These are phyloP conservation scores for Termitomyces sp. DNA, from an alignment of 768 basidiomycete genomes.

Conservation along the genomic window DNA sequence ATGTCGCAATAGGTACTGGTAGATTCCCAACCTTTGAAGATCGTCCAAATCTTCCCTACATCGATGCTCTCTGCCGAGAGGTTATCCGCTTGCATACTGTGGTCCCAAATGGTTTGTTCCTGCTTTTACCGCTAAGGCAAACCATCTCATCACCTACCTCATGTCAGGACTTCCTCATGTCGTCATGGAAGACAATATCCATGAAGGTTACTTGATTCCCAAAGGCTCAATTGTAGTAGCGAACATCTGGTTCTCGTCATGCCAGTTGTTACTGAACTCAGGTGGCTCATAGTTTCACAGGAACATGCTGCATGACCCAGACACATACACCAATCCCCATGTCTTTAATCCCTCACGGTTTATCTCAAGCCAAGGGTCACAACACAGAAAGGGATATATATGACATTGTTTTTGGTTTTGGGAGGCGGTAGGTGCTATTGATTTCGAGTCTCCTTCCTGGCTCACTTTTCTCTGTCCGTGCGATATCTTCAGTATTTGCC, in stretches of 20 bases:
- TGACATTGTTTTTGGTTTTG: constrained; percentile 44
- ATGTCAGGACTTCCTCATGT: constrained; percentile 26
- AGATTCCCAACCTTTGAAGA: constrained; percentile 26
- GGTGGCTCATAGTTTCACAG: background rate
- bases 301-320: constrained; percentile 23
- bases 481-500: background rate
- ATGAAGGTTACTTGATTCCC: constrained; percentile 25
- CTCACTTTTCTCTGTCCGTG: background rate
- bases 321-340: constrained; percentile 18
- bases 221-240: constrained; percentile 23
- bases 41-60: constrained; percentile 23
- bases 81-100: constrained; percentile 12
- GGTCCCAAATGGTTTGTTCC: background rate
- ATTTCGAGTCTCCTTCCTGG: too few relatives aligned
- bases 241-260: constrained; percentile 22
- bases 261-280: background rate
- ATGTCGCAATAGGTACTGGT: constrained; percentile 22
- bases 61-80: constrained; percentile 24
- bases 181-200: constrained; percentile 24
- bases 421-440: constrained; percentile 30
- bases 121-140: background rate
- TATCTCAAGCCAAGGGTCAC: constrained; percentile 2
- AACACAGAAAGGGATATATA: constrained; percentile 34
- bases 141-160: background rate
- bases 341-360: constrained; percentile 23